phyloP scores from a whole-genome alignment of 495 filamentous ascomycete species.

The Annulohypoxylon maeteangense region DNA sequence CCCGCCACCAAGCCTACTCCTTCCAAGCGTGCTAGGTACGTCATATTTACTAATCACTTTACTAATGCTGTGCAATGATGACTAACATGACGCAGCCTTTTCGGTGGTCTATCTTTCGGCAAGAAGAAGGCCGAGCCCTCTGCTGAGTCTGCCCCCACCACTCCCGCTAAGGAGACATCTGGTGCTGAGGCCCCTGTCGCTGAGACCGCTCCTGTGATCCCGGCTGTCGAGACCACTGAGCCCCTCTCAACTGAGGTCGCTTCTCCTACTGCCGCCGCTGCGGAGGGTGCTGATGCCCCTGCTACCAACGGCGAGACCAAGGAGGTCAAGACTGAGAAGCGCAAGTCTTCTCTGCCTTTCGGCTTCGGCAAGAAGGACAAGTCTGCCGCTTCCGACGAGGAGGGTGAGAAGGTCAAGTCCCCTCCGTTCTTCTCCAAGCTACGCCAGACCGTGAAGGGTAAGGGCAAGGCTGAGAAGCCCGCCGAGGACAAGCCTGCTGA shows the following conservation, averaged over 20 bases:
- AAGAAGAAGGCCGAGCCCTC: conserved; percentile 59
- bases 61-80: background rate
- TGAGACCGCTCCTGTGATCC: conserved; percentile 67
- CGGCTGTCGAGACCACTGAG: conserved; percentile 65
- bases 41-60: background rate
- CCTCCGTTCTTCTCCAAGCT: conserved; percentile 67
- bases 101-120: conserved; percentile 62
- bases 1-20: conserved; percentile 48
- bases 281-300: conserved; percentile 56
- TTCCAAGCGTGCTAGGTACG: conserved; percentile 57
- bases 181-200: conserved; percentile 56
- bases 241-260: conserved; percentile 61
- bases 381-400: conserved; percentile 58
- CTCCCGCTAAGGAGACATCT: conserved; percentile 46
- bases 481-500: conserved; percentile 65
- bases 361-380: conserved; percentile 65
- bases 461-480: conserved; percentile 61
- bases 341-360: conserved; percentile 67
- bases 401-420: conserved; percentile 65
- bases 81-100: conserved; percentile 58
- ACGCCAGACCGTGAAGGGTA: conserved; percentile 65
- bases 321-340: conserved; percentile 65
- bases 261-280: conserved; percentile 55
- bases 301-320: conserved; percentile 63
- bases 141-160: conserved; percentile 50